phyloP scores from a whole-genome alignment of 352 stramenopile genomes.

The Globisporangium irregulare region DNA sequence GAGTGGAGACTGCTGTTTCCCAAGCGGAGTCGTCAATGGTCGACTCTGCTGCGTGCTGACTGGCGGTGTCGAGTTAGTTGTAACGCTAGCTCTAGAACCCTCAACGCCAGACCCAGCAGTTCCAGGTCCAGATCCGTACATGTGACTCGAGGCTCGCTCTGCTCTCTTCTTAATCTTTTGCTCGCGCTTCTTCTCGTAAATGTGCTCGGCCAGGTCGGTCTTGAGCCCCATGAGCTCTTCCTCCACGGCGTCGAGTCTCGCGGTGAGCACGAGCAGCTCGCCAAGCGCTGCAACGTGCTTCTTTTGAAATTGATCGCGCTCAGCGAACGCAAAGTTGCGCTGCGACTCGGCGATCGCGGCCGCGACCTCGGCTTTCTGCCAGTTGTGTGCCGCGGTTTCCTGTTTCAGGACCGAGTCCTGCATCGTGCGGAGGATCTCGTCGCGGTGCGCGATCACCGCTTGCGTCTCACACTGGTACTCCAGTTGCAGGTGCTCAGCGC shows the following conservation, averaged over 20 bases:
- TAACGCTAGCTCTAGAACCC: slow-evolving; percentile 13
- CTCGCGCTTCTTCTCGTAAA: slow-evolving; percentile 60
- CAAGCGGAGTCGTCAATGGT: background rate
- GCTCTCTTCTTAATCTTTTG: slow-evolving; percentile 39
- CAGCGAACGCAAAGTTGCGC: slow-evolving; percentile 58
- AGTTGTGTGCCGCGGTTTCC: slow-evolving; percentile 35
- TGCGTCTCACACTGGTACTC: slow-evolving; percentile 25
- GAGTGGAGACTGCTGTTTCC: background rate
- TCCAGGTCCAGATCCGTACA: background rate
- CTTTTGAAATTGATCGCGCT: slow-evolving; percentile 50
- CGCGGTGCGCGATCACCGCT: slow-evolving; percentile 39
- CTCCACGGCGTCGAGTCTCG: slow-evolving; percentile 42
- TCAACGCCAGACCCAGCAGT: background rate
- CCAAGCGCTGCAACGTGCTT: slow-evolving; percentile 37
- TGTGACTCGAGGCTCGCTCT: slow-evolving; percentile 15
- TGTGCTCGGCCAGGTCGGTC: slow-evolving; percentile 57
- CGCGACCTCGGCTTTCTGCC: slow-evolving; percentile 55
- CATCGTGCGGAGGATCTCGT: slow-evolving; percentile 50
- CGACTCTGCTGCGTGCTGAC: background rate
- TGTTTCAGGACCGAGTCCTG: slow-evolving; percentile 44
- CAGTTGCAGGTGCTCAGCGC: slow-evolving; percentile 25
- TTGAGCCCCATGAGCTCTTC: slow-evolving; percentile 57
- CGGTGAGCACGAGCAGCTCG: slow-evolving; percentile 43
- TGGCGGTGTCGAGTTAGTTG: background rate
- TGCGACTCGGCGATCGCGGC: slow-evolving; percentile 63